These are phyloP conservation scores for Kwoniella heveanensis DNA, from an alignment of 768 basidiomycete genomes.

Conservation along the genomic window DNA sequence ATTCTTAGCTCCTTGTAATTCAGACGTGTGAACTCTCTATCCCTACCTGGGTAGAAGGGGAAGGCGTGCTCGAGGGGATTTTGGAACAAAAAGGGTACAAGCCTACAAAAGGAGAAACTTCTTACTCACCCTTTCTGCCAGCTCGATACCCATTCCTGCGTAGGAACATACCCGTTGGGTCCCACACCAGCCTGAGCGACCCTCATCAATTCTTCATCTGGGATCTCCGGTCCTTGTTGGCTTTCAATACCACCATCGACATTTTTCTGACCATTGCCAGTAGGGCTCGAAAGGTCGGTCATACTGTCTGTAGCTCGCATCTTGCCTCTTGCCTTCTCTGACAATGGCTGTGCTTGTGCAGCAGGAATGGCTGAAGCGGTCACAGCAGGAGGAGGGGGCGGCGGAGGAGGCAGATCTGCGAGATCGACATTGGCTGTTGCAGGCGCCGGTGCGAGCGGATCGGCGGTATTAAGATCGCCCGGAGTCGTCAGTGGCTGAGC, in stretches of 20 bases:
- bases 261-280: conserved; percentile 4
- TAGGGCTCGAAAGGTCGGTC: conserved; percentile 16
- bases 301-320: conserved; percentile 65
- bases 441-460: conserved; percentile 18
- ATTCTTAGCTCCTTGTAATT: too few species aligned
- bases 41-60: too few species aligned
- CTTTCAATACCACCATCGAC: conserved; percentile 42
- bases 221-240: conserved; percentile 58
- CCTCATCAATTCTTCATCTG: conserved; percentile 64
- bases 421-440: conserved; percentile 2
- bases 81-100: too few species aligned
- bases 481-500: conserved; percentile 37
- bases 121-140: conserved; percentile 93
- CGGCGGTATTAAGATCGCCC: conserved; percentile 21
- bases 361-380: neutral
- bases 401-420: conserved; percentile 3
- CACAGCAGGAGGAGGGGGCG: conserved; percentile 31
- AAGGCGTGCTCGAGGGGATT: too few species aligned
- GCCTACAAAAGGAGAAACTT: too few species aligned
- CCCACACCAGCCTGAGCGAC: conserved; percentile 73
- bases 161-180: conserved; percentile 88
- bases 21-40: too few species aligned
- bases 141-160: conserved; percentile 91
- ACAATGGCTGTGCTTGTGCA: conserved; percentile 52
- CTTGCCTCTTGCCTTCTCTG: conserved; percentile 92